Evolutionary conservation across 2,329 filamentous ascomycete genomes (phyloP).

Genomic region (Capronia americana): DNA sequence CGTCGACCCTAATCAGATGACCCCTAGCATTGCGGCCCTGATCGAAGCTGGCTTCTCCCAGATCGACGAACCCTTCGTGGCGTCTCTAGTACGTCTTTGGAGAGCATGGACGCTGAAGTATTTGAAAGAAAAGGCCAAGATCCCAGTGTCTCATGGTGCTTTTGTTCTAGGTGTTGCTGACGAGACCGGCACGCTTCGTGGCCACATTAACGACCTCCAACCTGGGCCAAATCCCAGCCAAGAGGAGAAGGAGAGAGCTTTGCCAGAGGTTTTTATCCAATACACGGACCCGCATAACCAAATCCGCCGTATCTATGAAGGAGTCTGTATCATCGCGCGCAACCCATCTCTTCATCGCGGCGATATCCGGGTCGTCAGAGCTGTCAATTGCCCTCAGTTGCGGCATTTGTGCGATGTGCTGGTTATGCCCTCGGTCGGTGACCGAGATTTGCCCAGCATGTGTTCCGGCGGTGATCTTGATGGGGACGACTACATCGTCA

Average conservation of each 20-base stretch:
- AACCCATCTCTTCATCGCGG: conserved; percentile 95
- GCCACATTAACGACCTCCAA: conserved; percentile 66
- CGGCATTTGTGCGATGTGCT: conserved; percentile 82
- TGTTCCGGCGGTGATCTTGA: conserved; percentile 95
- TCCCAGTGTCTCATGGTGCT: conserved; percentile 80
- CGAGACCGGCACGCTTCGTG: conserved; percentile 76
- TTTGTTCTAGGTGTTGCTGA: conserved; percentile 90
- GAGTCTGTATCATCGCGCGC: conserved; percentile 81
- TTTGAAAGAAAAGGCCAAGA: conserved; percentile 89
- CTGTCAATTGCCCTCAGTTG: conserved; percentile 76
- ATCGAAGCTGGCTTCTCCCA: conserved; percentile 80
- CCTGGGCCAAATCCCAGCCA: conserved; percentile 39
- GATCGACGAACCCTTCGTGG: conserved; percentile 77
- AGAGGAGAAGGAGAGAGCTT: conserved; percentile 55
- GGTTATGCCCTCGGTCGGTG: conserved; percentile 82
- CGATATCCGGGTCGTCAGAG: conserved; percentile 85
- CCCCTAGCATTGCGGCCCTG: conserved; percentile 75
- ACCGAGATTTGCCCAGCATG: conserved; percentile 88
- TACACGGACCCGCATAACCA: conserved; percentile 64
- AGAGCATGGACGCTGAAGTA: conserved; percentile 85
- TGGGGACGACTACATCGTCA: conserved; percentile 92
- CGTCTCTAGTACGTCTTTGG: conserved; percentile 82
- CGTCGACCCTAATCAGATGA: conserved; percentile 85
- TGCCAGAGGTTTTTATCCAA: conserved; percentile 91
- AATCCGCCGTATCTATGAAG: conserved; percentile 71